Base-by-base conservation (phyloP, 768 basidiomycete genomes). In the Calocera viscosa region DNA sequence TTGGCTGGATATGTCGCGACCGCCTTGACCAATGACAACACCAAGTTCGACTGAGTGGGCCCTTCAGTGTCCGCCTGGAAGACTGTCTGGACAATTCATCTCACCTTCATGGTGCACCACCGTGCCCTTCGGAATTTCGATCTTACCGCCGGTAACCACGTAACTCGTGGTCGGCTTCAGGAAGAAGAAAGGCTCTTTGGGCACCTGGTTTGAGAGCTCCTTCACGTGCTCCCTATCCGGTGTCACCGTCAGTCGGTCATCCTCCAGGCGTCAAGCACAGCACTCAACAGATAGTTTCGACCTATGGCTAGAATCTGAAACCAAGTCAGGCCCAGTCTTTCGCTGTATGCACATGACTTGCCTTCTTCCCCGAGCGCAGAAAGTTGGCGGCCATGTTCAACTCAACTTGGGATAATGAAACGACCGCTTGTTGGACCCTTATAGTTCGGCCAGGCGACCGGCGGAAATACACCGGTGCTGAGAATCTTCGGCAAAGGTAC, bases 181-280 rank as follows among this genome's bases (percentile, higher is more conserved):
- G 80, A 99, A 99, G 83, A 97, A 94, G 82, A 99, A 97, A 0
- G 96, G 96, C 74, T 97, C 94, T 74, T 86, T 90, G 0, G 95
- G 94, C 3, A 87, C 78, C 3, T 88, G 79, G 74, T 97, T 97
- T 73, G 86, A 88, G 38, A 98, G 82, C 74, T 99, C 96, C 76
- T 90, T 92, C 75, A 88, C 87, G 71, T 96, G 94, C 35, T 90
- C 90, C 3, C 71, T 72, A 28, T 69, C 2, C 47, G 12, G 30
- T 2, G 24, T 10, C 2, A n/a, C 30, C 17, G 33, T 22, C 2
- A 2, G 5, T 28, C 49, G 65, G 64, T 69, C 30, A 67, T 67
- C 14, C 7, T 53, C 22, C 26, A 14, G 41, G 30, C 1, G 26
- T 34, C 34, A 32, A 16, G 12, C 26, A 22, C 19, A n/a, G 38